phyloP scores from a whole-genome alignment of 192 early-diverging fungal species.

The Backusella australiensis region DNA sequence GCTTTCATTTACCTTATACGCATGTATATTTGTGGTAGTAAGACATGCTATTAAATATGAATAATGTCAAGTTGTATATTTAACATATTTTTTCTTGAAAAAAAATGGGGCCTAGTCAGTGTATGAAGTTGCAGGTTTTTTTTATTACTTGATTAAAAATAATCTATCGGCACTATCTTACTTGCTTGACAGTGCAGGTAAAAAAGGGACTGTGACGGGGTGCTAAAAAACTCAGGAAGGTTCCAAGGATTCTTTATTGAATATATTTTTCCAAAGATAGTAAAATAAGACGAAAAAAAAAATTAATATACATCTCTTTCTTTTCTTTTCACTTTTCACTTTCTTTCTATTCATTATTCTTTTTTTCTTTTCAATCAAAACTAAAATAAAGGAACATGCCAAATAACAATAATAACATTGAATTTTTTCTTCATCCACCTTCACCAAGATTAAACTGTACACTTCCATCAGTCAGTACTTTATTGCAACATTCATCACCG shows the following conservation, averaged over 20 bases:
- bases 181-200: slow-evolving; percentile 1
- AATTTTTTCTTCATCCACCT: slow-evolving; percentile 28
- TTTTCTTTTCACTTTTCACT: not conserved
- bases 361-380: not conserved
- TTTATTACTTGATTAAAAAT: slow-evolving; percentile 1
- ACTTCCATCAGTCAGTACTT: slow-evolving; percentile 19
- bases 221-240: slow-evolving; percentile 10
- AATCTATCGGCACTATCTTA: slow-evolving; percentile 5
- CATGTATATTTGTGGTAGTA: not conserved
- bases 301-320: slow-evolving; percentile 8
- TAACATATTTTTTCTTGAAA: not conserved
- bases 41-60: not conserved
- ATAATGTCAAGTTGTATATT: not conserved
- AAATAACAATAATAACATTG: slow-evolving; percentile 23
- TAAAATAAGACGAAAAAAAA: slow-evolving; percentile 24
- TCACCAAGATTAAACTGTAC: slow-evolving; percentile 13
- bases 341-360: not conserved
- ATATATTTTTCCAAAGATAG: slow-evolving; percentile 19
- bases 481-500: not conserved
- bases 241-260: slow-evolving; percentile 17
- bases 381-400: not conserved
- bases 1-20: not conserved
- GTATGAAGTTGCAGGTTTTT: not conserved
- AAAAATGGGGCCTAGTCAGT: not conserved
- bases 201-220: slow-evolving; percentile 15